Percentiles rank a stretch among this genome's conserved stretches.
phyloP scores from a whole-genome alignment of 441 rosid genomes.

The Populus hybrid region DNA sequence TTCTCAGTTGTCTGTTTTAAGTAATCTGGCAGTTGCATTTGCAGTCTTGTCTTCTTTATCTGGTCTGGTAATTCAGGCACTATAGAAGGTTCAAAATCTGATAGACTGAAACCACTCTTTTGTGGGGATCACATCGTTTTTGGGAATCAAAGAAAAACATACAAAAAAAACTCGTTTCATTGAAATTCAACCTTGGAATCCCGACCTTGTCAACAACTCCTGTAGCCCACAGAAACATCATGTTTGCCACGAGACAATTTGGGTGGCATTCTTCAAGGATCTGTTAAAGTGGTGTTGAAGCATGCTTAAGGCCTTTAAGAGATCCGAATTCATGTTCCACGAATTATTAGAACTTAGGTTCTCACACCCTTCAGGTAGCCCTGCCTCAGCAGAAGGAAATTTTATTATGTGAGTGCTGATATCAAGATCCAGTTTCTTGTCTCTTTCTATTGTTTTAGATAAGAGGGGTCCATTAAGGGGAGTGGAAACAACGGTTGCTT shows the following conservation, averaged over 20 bases:
- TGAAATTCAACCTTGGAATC: conserved; percentile 24
- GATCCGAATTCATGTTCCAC: conserved; percentile 1
- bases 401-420: conserved; percentile 1
- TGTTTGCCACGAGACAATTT: conserved; percentile 13
- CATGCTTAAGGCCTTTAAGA: conserved; percentile 12
- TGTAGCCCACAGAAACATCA: conserved; percentile 19
- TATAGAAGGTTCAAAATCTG: conserved; percentile 9
- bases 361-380: conserved; percentile 6
- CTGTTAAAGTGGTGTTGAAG: conserved; percentile 22
- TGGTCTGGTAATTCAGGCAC: conserved; percentile 21
- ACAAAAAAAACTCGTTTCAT: conserved; percentile 16
- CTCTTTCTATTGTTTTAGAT: neutral
- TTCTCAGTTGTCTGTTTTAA: neutral
- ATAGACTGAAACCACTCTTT: neutral
- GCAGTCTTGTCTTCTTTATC: conserved; percentile 15
- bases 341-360: neutral
- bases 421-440: neutral
- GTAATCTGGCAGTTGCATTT: neutral
- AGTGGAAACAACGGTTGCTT: conserved; percentile 39
- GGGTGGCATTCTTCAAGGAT: conserved; percentile 17
- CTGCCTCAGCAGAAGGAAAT: conserved; percentile 10
- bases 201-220: conserved; percentile 9
- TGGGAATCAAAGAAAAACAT: neutral
- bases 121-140: conserved; percentile 2
- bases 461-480: conserved; percentile 19